Base-by-base conservation (phyloP, 257 asterid genomes). In the Perilla frutescens region DNA sequence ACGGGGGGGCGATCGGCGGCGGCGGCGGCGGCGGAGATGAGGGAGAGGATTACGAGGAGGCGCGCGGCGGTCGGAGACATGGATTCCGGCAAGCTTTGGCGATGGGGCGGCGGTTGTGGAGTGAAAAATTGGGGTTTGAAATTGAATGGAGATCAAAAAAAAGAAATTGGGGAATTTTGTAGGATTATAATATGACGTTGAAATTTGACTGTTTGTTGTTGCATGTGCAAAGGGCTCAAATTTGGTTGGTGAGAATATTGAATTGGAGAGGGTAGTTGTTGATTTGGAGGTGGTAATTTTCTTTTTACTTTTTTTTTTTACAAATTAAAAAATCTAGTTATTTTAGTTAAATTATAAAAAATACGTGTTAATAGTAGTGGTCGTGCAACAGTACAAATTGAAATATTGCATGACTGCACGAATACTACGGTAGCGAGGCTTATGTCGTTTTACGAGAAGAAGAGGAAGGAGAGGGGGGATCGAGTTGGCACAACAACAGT, bases 1-100 rank as follows among this genome's bases (percentile, higher is more conserved):
- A 74, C 97, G 0, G 96, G 50, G 26, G 72, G 84, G 12, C 56
- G 40, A 11, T 57, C 62, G 47, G 66, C 77, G 66, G 76, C 8
- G 71, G 41, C 8, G 71, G 41, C 37, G 68, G 60, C 43, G 75
- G 72, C 32, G 63, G 79, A 62, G 70, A 73, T 12, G 66, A 83
- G 48, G 12, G 73, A 26, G 41, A 77, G 70, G 54, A 51, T 40
- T 3, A 79, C 51, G 69, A 66, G 63, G 77, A 79, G 64, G 73
- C 39, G 32, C 5, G 71, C n/a, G 14, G 73, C n/a, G 26, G 72
- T 6, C 1, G 81, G 14, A 65, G 89, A 47, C 87, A 79, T 83
- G 77, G 74, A 7, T 55, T 56, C 51, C 58, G 76, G n/a, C 12
- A 47, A 31, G 43, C 0, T 53, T 57, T 59, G 5, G 34, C 7